Base-by-base conservation (phyloP, 352 stramenopile genomes). In the Globisporangium acanthophoron region DNA sequence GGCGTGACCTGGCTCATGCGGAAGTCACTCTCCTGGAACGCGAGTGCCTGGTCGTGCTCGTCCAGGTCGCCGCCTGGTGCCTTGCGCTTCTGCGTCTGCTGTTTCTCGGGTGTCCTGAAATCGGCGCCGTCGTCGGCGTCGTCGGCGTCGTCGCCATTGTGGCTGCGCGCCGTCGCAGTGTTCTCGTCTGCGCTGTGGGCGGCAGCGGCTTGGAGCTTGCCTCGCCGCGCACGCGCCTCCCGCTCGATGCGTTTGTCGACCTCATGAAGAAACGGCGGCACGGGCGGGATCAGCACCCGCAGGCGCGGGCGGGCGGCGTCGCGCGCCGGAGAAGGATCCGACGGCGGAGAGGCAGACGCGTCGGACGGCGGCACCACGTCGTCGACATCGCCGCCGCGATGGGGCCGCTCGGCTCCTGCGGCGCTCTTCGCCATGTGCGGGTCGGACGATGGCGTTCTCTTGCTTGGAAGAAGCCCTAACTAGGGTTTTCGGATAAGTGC, bases 1-100 rank as follows among this genome's bases (percentile, higher is more conserved):
- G 79, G 79, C 31, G 79, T 89, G 45, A 86, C 73, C 59, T 87
- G 79, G 5, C 76, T 62, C 35, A 71, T 64, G 9, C 73, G 62
- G 46, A 57, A 56, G 24, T 81, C 67, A 11, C 56, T 72, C 20
- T 54, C 52, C 37, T 70, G 54, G 45, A 59, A 61, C 33, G 64
- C 53, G 48, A 76, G 41, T 31, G 60, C 70, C 51, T 58, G 61
- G 46, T 54, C 64, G 20, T 54, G 50, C 7, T 61, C 53, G 31
- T 65, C 59, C 24, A 33, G 43, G 13, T 41, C 29, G 31, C 52
- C 41, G 1, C 46, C 24, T 27, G 41, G 50, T 31, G 52, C 12
- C 39, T 65, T 65, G 24, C 53, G 52, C 52, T 65, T 65, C 7
- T 24, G 29, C 24, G 9, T n/a, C 44, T 43, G 16, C 59, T 60